Base-by-base conservation (phyloP, 768 basidiomycete genomes). In the Tylopilus balloui region DNA sequence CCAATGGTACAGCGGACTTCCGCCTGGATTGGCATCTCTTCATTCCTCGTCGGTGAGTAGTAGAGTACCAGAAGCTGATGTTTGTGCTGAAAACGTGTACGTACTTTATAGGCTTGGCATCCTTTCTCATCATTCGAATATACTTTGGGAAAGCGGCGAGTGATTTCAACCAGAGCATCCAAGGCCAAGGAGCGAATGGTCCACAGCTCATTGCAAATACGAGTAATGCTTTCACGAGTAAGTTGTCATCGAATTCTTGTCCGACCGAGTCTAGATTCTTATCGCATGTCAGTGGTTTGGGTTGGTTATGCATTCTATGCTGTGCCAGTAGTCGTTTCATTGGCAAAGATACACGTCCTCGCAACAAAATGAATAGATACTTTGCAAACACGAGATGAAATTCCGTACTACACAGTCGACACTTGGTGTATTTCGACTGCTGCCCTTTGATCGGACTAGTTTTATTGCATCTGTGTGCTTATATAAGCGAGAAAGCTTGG, bases 91-190 rank as follows among this genome's bases (percentile, higher is more conserved):
- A 28, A 34, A 7, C 43, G 27, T 41, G 28, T 44, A 15, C 40
- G n/a, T 34, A n/a, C 6, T 27, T 14, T 29, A 37, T 14, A 88
- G 87, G 86, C 13, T 64, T 87, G 50, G 80, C 80, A 3, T 73
- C 84, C 9, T 86, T 86, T 69, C 72, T 88, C 17, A 74, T 90
- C 50, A 68, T 86, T 45, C 80, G 85, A 52, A 86, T 91, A 78
- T 88, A 83, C 79, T 88, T 88, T 53, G 86, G 83, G 17, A 88
- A 89, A 65, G 81, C 86, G 2, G 80, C 83, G 0, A 77, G 83
- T 45, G 87, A 88, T 59, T 90, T 91, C 69, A 91, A 91, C 62
- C 60, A 69, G 37, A 79, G 73, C 44, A 81, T 90, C 44, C 53
- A 70, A 21, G 63, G 74, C 9, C 75, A 76, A 51, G 83, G 81